phyloP scores from a whole-genome alignment of 441 rosid species.

The Euphorbia schlechtendalii region DNA sequence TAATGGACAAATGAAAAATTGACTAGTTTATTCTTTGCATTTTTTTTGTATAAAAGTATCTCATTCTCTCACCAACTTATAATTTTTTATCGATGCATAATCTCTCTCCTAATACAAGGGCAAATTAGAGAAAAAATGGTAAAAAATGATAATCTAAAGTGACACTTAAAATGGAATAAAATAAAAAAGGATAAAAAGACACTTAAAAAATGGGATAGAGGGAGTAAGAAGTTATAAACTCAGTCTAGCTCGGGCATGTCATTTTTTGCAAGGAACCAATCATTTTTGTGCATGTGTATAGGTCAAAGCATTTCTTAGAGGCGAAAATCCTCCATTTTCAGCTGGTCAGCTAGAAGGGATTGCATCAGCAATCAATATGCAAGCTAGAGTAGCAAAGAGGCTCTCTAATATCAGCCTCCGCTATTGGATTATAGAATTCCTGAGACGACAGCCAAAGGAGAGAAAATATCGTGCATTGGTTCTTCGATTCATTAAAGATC shows the following conservation, averaged over 20 bases:
- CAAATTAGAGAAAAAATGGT: too few species aligned
- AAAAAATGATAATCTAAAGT: too few species aligned
- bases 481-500: slow-evolving; percentile 82
- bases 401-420: slow-evolving; percentile 61
- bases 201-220: too few species aligned
- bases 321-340: slow-evolving; percentile 75
- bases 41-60: too few species aligned
- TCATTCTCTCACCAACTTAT: too few species aligned
- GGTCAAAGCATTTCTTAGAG: slow-evolving; percentile 84
- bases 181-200: too few species aligned
- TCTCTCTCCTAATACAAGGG: too few species aligned
- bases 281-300: slow-evolving; percentile 18
- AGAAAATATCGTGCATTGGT: slow-evolving; percentile 61
- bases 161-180: too few species aligned
- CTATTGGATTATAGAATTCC: slow-evolving; percentile 82
- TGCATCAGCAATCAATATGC: slow-evolving; percentile 67
- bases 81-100: too few species aligned
- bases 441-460: slow-evolving; percentile 73
- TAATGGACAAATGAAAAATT: too few species aligned
- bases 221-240: not conserved
- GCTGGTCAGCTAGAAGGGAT: slow-evolving; percentile 91
- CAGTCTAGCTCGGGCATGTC: not conserved
- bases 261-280: not conserved
- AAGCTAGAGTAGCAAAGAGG: slow-evolving; percentile 47
- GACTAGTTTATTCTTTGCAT: too few species aligned